phyloP scores from a whole-genome alignment of 805 yeast species.

The Lipomyces chichibuensis region DNA sequence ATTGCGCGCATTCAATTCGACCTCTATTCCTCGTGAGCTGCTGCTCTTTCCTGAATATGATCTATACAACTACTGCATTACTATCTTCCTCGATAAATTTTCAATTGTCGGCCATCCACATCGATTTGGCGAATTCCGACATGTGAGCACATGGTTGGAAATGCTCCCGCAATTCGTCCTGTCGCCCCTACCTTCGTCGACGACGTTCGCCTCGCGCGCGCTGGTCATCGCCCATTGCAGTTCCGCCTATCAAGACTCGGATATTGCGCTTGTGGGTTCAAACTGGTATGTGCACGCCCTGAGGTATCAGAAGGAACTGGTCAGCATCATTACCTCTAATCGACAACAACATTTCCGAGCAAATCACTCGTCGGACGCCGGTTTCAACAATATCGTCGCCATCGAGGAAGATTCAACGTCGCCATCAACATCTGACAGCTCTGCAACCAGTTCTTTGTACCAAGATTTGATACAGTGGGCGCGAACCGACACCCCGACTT shows the following conservation, averaged over 20 bases:
- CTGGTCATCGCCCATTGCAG: constrained; percentile 14
- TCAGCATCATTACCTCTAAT: neutral
- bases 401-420: neutral
- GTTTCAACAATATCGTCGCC: neutral
- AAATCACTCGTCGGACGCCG: neutral
- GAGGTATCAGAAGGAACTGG: constrained; percentile 13
- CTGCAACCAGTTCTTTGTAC: neutral
- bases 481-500: neutral
- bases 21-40: constrained; percentile 13
- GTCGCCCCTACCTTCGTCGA: constrained; percentile 6
- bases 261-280: constrained; percentile 6
- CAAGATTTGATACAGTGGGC: neutral
- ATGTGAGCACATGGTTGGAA: constrained; percentile 3
- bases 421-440: neutral
- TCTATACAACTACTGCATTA: constrained; percentile 12
- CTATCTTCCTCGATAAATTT: constrained; percentile 7
- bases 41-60: constrained; percentile 20
- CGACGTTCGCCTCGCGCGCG: constrained; percentile 24
- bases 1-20: constrained; percentile 4
- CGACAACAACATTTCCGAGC: neutral
- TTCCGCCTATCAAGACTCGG: neutral
- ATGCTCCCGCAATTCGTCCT: constrained; percentile 18
- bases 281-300: constrained; percentile 16
- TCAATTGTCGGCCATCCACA: neutral
- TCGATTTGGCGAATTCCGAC: neutral